Percentiles rank a stretch among this genome's conserved stretches.
Evolutionary conservation across 1,139 yeast species (phyloP).

Genomic region (Citeromyces hawaiiensis): DNA sequence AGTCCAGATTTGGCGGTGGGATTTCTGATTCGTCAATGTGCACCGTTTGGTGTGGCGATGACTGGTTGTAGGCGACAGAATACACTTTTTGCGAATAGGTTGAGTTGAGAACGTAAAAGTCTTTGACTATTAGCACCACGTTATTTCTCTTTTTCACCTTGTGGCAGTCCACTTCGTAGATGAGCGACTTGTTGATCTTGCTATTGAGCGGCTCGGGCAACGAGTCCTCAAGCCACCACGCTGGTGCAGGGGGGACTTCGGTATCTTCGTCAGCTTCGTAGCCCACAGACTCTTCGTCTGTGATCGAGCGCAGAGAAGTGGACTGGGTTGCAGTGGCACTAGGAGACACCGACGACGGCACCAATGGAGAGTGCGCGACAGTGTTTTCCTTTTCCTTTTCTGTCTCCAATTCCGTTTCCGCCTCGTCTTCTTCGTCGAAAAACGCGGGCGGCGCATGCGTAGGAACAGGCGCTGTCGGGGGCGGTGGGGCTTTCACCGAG

Average conservation of each 20-base stretch:
- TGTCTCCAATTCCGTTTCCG: conserved; percentile 1
- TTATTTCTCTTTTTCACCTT: conserved; percentile 45
- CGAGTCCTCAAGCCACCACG: conserved; percentile 56
- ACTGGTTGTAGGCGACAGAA: conserved; percentile 37
- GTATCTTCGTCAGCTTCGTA: conserved; percentile 10
- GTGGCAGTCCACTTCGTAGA: conserved; percentile 56
- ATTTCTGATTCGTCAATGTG: conserved; percentile 32
- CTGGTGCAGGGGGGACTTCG: conserved; percentile 20
- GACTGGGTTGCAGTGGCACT: conserved; percentile 10
- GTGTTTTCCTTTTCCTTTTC: too few species aligned
- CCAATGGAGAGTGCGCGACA: conserved; percentile 8
- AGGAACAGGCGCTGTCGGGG: conserved; percentile 10
- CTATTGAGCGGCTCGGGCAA: conserved; percentile 43
- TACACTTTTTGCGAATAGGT: conserved; percentile 60
- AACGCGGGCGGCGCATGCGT: conserved; percentile 9
- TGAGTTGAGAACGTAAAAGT: conserved; percentile 60
- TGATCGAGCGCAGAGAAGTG: conserved; percentile 23
- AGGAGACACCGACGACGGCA: conserved; percentile 7
- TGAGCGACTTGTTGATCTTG: conserved; percentile 31
- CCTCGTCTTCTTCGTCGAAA: neutral
- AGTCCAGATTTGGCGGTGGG: conserved; percentile 35
- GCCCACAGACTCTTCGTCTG: conserved; percentile 1
- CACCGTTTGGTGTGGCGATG: conserved; percentile 42
- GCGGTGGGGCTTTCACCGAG: conserved; percentile 7
- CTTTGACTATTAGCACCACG: conserved; percentile 35